Percentiles rank a stretch among this genome's conserved stretches.
These are phyloP conservation scores for Leccinum angustisporum DNA, from an alignment of 1,284 basidiomycete genomes.

Conservation along the genomic window DNA sequence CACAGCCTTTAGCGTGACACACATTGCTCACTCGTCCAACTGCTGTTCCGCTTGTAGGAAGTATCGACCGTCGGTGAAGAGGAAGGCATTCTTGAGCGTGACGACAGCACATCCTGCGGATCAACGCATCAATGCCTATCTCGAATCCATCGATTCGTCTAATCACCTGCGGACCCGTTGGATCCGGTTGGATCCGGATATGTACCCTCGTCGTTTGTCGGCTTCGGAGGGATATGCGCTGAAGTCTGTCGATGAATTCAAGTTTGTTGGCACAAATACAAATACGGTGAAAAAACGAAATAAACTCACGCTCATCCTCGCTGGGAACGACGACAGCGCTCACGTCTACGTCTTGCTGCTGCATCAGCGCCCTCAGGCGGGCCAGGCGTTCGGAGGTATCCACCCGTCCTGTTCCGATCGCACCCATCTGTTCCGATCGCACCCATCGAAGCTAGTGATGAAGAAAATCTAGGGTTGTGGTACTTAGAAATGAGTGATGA, in stretches of 20 bases:
- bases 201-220: conserved; percentile 83
- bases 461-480: conserved; percentile 9
- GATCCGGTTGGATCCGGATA: conserved; percentile 92
- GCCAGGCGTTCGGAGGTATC: conserved; percentile 62
- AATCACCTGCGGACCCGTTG: conserved; percentile 84
- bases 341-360: conserved; percentile 52
- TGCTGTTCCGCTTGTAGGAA: conserved; percentile 91
- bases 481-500: neutral
- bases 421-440: conserved; percentile 35
- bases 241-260: conserved; percentile 56
- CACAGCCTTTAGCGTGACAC: neutral
- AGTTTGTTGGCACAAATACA: neutral
- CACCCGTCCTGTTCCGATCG: conserved; percentile 43
- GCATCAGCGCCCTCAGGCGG: conserved; percentile 68
- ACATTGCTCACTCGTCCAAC: conserved; percentile 64
- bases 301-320: conserved; percentile 80
- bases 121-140: conserved; percentile 4
- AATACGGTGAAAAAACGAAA: neutral
- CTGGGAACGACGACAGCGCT: conserved; percentile 79
- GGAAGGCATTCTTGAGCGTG: conserved; percentile 67
- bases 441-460: conserved; percentile 26
- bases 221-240: conserved; percentile 89
- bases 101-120: conserved; percentile 75
- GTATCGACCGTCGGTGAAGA: conserved; percentile 95
- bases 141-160: neutral